Evolutionary conservation across 495 filamentous ascomycete species (phyloP), one percentile per base, ranked within the genome.

Genomic region (Podospora anserina): DNA sequence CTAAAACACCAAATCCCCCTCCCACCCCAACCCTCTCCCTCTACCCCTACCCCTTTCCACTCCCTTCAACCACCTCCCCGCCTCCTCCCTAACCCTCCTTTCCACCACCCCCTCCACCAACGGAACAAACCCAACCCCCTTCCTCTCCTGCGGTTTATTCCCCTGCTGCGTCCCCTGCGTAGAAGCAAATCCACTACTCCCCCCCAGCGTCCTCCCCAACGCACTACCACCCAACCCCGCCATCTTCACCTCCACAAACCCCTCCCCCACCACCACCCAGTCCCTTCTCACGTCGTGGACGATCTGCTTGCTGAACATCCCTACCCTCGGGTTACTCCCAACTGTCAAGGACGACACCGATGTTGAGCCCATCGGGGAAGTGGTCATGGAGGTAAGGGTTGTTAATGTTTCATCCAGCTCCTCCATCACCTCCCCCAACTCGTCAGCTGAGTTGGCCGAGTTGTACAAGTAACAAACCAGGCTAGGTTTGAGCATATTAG

Each of bases 401-500:
- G 39, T 11, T 11, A 49, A 16, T 16, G 9, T 49, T 11, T 49
- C 39, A 13, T 49, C 39, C 39, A 49, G 13, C 7, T 49, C 39
- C 3, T 49, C 39, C 39, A 49, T 49, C 13, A 16, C 15, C 15
- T 3, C 7, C 11, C 13, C 39, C 15, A 49, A 13, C 39, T 49
- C 39, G 13, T 49, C 39, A 49, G 9, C 2, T 49, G 39, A 39
- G 34, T 5, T 49, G 9, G 5, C 0, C 0, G 39, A 57, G 39
- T 62, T 68, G 68, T 60, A 67, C 9, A 77, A 23, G 18, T 56
- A 64, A 1, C 63, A 59, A 18, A 58, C 19, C 4, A 75, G 3
- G 55, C 71, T 74, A 4, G 76, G 69, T 34, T 65, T 71, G 23
- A 76, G 44, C 4, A 62, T 18, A 34, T 75, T 69, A 16, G 64